Conservation (phyloP, 2,329 filamentous ascomycete genomes). For the Scopulariopsis brevicaulis region DNA sequence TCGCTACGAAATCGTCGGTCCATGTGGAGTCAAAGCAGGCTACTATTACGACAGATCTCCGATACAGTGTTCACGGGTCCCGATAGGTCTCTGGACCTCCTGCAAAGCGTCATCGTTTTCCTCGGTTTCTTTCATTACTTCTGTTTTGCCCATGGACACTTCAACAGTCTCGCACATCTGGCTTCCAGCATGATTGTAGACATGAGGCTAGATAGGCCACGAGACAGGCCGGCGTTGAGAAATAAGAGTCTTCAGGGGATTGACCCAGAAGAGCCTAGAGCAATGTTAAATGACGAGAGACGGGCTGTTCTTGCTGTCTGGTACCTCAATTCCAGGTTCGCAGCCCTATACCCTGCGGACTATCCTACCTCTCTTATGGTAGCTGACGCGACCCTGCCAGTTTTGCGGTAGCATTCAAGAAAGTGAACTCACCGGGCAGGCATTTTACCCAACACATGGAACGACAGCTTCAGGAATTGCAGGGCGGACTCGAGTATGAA, state of each 20-base stretch:
- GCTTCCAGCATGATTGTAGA: constrained; percentile 8
- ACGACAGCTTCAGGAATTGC: constrained; percentile 6
- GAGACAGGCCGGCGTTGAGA: constrained; percentile 2
- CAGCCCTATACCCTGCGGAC: background rate
- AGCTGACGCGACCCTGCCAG: background rate
- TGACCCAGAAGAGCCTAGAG: constrained; percentile 1
- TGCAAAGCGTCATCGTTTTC: constrained; percentile 7
- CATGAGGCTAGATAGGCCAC: constrained; percentile 8
- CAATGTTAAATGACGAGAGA: constrained; percentile 8
- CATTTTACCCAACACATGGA: constrained; percentile 8
- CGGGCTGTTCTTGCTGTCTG: constrained; percentile 8
- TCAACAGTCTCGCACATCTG: constrained; percentile 6
- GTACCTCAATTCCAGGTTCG: constrained; percentile 8
- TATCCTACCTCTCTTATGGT: background rate
- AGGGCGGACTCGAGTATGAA: constrained; percentile 4
- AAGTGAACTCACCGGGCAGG: constrained; percentile 6
- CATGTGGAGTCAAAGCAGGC: constrained; percentile 7
- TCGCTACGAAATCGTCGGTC: constrained; percentile 7
- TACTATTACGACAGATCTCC: constrained; percentile 6
- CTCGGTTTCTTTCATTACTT: constrained; percentile 9
- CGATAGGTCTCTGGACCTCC: constrained; percentile 6
- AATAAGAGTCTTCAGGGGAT: constrained; percentile 5
- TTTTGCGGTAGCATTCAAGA: constrained; percentile 6
- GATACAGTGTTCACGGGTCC: constrained; percentile 4
- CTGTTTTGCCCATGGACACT: constrained; percentile 8